Percentiles rank a stretch among this genome's conserved stretches.
Conservation (phyloP, 2,329 filamentous ascomycete species). For the Colletotrichum sidae region DNA sequence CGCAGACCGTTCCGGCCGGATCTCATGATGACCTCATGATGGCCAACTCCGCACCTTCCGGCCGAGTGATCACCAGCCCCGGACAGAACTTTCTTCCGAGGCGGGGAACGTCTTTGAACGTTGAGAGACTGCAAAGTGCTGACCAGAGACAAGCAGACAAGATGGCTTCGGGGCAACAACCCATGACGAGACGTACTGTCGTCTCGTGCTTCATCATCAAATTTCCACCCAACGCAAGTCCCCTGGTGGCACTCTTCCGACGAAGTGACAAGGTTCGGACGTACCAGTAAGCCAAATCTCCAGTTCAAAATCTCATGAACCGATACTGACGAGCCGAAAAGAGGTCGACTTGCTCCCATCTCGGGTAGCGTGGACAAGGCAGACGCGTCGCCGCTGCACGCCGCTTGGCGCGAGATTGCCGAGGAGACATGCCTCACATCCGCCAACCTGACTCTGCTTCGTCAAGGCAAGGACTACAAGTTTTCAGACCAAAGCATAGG, state of each 20-base stretch:
- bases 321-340: conserved; percentile 36
- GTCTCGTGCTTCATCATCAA: conserved; percentile 65
- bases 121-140: neutral
- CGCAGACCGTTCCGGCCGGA: too few relatives aligned
- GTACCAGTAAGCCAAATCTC: conserved; percentile 61
- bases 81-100: too few relatives aligned
- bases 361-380: conserved; percentile 68
- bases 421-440: conserved; percentile 70
- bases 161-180: conserved; percentile 16
- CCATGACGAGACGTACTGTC: conserved; percentile 50
- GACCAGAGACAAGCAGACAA: neutral
- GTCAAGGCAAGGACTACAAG: conserved; percentile 68
- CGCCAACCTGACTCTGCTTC: conserved; percentile 60
- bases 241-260: conserved; percentile 70
- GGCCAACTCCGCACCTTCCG: neutral
- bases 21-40: conserved; percentile 22
- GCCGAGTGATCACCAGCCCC: neutral
- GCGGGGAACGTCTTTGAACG: too few relatives aligned
- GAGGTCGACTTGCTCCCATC: conserved; percentile 70
- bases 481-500: conserved; percentile 65
- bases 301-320: neutral
- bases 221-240: conserved; percentile 49
- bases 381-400: conserved; percentile 64
- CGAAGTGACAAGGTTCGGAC: conserved; percentile 69
- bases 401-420: conserved; percentile 71